Percentiles rank a stretch among this genome's conserved stretches.
phyloP scores from a whole-genome alignment of 2,329 filamentous ascomycete species.

The Sporothrix dimorphospora region DNA sequence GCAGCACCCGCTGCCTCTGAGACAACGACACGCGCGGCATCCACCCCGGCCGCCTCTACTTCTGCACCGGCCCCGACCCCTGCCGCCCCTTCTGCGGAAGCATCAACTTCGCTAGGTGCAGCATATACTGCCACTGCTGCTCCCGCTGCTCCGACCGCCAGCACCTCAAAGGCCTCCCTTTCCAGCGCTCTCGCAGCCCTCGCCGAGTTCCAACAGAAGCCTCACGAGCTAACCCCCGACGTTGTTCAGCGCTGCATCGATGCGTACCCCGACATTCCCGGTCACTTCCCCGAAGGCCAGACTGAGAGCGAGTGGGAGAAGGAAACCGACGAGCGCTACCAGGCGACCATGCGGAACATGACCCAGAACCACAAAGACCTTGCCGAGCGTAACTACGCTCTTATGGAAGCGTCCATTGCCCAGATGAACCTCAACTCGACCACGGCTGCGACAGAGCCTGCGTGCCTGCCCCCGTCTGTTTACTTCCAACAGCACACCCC shows the following conservation, averaged over 20 bases:
- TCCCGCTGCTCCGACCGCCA: background rate
- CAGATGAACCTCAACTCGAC: background rate
- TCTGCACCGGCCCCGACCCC: slow-evolving; percentile 1
- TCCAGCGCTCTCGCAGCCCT: background rate
- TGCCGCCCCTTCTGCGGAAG: background rate
- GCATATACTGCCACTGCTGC: background rate
- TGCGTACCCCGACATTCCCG: slow-evolving; percentile 28
- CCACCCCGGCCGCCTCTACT: background rate
- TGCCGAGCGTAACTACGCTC: slow-evolving; percentile 31
- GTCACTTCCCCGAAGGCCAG: slow-evolving; percentile 20
- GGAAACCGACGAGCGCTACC: slow-evolving; percentile 26
- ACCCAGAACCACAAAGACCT: slow-evolving; percentile 36
- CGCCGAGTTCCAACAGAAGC: background rate
- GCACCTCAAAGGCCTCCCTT: background rate
- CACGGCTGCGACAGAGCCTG: background rate
- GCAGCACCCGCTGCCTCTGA: slow-evolving; percentile 15
- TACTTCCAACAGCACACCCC: background rate
- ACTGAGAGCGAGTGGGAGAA: slow-evolving; percentile 19
- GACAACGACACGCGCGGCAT: slow-evolving; percentile 26
- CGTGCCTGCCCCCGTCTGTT: background rate
- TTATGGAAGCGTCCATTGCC: slow-evolving; percentile 32
- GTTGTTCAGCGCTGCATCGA: slow-evolving; percentile 26
- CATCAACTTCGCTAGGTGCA: background rate
- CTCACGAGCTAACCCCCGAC: slow-evolving; percentile 24
- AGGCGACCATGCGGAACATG: slow-evolving; percentile 30